phyloP scores from a whole-genome alignment of 768 basidiomycete genomes.

The Chlorophyllum brunneum region DNA sequence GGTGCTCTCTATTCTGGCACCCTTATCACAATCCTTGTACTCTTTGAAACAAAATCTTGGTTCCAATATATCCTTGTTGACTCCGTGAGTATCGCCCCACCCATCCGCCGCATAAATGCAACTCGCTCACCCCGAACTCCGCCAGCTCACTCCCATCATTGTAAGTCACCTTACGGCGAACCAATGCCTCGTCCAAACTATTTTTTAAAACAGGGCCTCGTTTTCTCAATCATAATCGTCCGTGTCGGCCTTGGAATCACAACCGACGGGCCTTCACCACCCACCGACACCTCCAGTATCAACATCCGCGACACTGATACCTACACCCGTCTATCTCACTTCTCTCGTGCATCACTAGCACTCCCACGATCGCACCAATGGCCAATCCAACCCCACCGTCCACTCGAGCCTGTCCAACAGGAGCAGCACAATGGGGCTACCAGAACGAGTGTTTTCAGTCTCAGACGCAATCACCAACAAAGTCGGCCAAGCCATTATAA shows the following conservation, averaged over 20 bases:
- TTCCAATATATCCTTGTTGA: slow-evolving; percentile 30
- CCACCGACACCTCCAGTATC: background rate
- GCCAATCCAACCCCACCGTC: slow-evolving; percentile 1
- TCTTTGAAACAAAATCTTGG: slow-evolving; percentile 26
- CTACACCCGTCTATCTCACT: background rate
- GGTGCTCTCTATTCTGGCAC: slow-evolving; percentile 30
- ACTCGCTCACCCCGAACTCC: background rate
- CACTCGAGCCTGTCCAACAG: background rate
- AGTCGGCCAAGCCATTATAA: background rate
- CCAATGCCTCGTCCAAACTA: too few species aligned
- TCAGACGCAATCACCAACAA: background rate
- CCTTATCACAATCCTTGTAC: slow-evolving; percentile 25
- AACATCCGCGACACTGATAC: too few species aligned
- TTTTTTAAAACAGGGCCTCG: slow-evolving; percentile 19
- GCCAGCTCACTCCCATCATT: slow-evolving; percentile 5
- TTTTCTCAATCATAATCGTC: slow-evolving; percentile 34
- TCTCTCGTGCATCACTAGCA: background rate
- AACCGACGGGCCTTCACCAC: slow-evolving; percentile 4
- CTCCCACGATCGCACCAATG: background rate
- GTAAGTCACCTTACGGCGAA: background rate
- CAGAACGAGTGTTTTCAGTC: too few species aligned
- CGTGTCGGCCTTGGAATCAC: slow-evolving; percentile 27
- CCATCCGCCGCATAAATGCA: background rate
- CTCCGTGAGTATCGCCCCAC: slow-evolving; percentile 20
- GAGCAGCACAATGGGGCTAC: too few species aligned